Evolutionary conservation across 345 rosid species (phyloP).

Genomic region (Camelina hispida): DNA sequence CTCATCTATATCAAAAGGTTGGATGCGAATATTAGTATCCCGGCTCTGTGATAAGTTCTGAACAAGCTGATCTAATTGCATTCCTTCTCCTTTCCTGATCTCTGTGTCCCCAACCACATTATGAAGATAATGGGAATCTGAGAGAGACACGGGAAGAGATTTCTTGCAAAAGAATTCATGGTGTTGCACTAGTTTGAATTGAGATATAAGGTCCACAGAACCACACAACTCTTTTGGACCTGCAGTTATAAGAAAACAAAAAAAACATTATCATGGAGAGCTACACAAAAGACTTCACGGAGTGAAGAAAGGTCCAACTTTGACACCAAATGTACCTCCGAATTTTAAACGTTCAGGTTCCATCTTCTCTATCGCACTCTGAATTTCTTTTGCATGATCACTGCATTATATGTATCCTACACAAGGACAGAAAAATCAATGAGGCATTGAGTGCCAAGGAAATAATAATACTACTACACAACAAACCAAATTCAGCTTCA

Average conservation of each 20-base stretch:
- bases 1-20: conserved; percentile 72
- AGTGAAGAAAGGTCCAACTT: conserved; percentile 12
- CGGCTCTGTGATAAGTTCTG: conserved; percentile 52
- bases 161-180: conserved; percentile 87
- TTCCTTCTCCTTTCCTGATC: conserved; percentile 90
- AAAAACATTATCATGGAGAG: neutral
- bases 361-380: conserved; percentile 35
- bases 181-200: conserved; percentile 69
- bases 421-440: neutral
- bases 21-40: conserved; percentile 56
- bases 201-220: conserved; percentile 83
- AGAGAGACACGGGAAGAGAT: conserved; percentile 74
- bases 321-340: conserved; percentile 38
- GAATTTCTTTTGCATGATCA: conserved; percentile 36
- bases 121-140: conserved; percentile 79
- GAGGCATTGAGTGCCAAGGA: conserved; percentile 21
- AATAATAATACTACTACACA: no score
- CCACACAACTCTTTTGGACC: conserved; percentile 86
- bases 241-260: conserved; percentile 34
- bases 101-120: conserved; percentile 82
- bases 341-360: conserved; percentile 42
- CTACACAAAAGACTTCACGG: neutral
- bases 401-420: conserved; percentile 21
- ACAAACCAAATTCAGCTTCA: conserved; percentile 18
- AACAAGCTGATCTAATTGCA: conserved; percentile 84